phyloP scores from a whole-genome alignment of 176 grass and related monocot species.

The Pharus latifolius region DNA sequence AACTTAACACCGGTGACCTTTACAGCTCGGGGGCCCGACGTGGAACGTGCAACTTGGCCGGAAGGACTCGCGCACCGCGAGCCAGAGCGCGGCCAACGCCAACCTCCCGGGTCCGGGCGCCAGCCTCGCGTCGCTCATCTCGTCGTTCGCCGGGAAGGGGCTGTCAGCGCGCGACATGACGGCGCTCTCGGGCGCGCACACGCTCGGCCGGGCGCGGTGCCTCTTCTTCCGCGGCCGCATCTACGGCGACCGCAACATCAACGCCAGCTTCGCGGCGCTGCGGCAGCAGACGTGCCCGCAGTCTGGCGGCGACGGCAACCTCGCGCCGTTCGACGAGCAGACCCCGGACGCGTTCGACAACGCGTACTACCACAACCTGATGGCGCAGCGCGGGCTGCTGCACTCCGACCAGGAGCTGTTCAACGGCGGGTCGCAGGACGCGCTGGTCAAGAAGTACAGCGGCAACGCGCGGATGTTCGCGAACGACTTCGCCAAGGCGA shows the following conservation, averaged over 20 bases:
- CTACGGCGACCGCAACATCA: conserved; percentile 36
- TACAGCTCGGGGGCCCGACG: conserved; percentile 36
- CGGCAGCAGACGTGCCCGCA: conserved; percentile 48
- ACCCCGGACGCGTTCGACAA: conserved; percentile 56
- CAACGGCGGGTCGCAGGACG: conserved; percentile 52
- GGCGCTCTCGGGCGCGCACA: conserved; percentile 68
- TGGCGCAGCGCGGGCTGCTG: conserved; percentile 18
- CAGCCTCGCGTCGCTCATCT: conserved; percentile 31
- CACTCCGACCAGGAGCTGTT: conserved; percentile 71
- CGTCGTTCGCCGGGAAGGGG: conserved; percentile 42
- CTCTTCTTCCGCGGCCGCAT: conserved; percentile 40
- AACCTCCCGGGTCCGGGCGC: conserved; percentile 40
- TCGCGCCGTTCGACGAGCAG: conserved; percentile 44
- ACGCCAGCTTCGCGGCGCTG: conserved; percentile 35
- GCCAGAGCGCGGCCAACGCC: conserved; percentile 50
- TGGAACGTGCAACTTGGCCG: conserved; percentile 33
- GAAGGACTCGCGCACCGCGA: conserved; percentile 46
- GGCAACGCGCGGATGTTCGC: conserved; percentile 16
- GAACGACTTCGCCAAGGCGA: conserved; percentile 49
- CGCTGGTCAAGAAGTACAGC: conserved; percentile 36
- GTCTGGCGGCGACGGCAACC: conserved; percentile 17
- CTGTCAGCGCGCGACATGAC: conserved; percentile 54
- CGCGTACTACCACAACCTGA: conserved; percentile 45
- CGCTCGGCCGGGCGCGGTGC: conserved; percentile 51
- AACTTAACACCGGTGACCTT: neutral